phyloP scores from a whole-genome alignment of 2,329 filamentous ascomycete species.

The Ambrosiella xylebori region DNA sequence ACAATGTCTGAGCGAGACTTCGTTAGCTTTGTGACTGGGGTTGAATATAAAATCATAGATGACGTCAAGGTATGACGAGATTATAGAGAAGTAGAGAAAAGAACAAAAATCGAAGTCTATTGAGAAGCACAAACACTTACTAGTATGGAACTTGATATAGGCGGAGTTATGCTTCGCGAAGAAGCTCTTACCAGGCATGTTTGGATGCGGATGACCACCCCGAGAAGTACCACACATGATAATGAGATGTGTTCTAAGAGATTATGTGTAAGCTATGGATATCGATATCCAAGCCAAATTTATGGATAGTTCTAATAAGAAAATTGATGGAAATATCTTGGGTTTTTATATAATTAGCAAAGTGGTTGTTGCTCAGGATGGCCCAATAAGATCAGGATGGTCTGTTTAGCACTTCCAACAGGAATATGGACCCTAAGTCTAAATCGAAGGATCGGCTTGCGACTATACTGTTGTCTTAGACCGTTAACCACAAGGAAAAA shows the following conservation, averaged over 20 bases:
- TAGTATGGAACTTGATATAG: background rate
- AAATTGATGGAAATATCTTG: background rate
- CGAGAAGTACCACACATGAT: slow-evolving; percentile 12
- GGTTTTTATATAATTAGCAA: background rate
- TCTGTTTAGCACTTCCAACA: background rate
- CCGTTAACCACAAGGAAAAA: too few species aligned
- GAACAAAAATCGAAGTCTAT: background rate
- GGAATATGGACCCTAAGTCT: background rate
- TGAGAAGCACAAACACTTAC: background rate
- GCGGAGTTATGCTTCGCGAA: background rate
- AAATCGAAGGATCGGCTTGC: background rate
- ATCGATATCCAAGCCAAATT: background rate
- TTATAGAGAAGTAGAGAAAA: background rate
- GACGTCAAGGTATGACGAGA: background rate
- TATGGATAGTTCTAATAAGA: background rate
- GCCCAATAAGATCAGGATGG: background rate
- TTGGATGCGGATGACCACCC: slow-evolving; percentile 8
- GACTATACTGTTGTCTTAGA: too few species aligned
- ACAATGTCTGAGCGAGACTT: background rate
- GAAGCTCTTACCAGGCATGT: slow-evolving; percentile 13
- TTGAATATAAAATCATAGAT: background rate
- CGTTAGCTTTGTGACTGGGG: background rate
- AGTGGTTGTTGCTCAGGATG: background rate
- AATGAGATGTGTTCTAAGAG: background rate
- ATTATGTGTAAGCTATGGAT: background rate